Conservation (phyloP, 176 grass and related monocot genomes). For the Eragrostis curvula region DNA sequence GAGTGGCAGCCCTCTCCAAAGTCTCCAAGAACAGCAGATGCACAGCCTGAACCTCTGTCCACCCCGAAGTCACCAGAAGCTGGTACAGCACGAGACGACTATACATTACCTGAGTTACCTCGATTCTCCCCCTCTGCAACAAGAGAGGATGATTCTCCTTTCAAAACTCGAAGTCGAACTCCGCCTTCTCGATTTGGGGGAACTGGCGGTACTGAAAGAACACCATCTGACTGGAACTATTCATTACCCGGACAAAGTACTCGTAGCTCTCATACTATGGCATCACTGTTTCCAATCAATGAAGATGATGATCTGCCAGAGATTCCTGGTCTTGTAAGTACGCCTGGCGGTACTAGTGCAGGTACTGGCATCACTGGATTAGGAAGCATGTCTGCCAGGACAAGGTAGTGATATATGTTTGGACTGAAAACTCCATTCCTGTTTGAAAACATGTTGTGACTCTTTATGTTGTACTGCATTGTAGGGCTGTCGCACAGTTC, state of each 20-base stretch:
- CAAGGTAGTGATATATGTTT: conserved; percentile 64
- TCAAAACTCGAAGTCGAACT: conserved; percentile 45
- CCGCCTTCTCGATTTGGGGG: conserved; percentile 23
- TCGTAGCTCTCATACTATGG: conserved; percentile 3
- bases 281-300: conserved; percentile 48
- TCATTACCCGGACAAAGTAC: conserved; percentile 29
- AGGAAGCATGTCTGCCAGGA: conserved; percentile 80
- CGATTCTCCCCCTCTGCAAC: conserved; percentile 49
- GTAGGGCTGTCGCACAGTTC: conserved; percentile 76
- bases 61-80: conserved; percentile 17
- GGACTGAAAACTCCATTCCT: background rate
- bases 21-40: conserved; percentile 8
- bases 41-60: conserved; percentile 30
- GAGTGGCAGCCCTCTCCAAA: background rate
- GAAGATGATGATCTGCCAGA: conserved; percentile 57
- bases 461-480: conserved; percentile 16
- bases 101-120: conserved; percentile 50
- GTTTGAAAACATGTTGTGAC: conserved; percentile 1
- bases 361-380: conserved; percentile 57
- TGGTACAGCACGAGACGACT: conserved; percentile 27
- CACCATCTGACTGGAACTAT: conserved; percentile 38
- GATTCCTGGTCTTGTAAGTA: conserved; percentile 56
- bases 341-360: conserved; percentile 49
- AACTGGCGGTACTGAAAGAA: conserved; percentile 43
- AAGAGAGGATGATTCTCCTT: conserved; percentile 50